Evolutionary conservation across 148 eudicot genomes (phyloP).

Genomic region (Chenopodium suecicum): DNA sequence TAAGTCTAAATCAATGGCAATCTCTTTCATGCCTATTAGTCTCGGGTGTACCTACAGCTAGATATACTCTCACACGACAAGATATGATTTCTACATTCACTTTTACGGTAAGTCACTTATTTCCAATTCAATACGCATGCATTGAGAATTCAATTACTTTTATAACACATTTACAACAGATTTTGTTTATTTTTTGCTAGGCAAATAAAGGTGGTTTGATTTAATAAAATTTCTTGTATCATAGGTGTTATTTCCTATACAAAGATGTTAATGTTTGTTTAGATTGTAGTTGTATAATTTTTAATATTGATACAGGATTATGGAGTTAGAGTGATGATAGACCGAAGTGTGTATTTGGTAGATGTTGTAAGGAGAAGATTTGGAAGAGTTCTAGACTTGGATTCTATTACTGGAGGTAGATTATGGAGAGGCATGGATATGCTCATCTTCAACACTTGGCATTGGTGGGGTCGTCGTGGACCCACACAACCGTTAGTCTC

Average conservation of each 20-base stretch:
- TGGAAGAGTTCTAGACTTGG: slow-evolving; percentile 68
- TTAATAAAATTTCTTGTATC: too few species aligned
- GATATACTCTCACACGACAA: slow-evolving; percentile 30
- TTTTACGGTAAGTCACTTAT: slow-evolving; percentile 37
- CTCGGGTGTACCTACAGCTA: slow-evolving; percentile 41
- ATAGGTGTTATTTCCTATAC: too few species aligned
- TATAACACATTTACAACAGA: too few species aligned
- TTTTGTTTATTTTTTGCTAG: too few species aligned
- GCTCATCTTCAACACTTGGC: slow-evolving; percentile 94
- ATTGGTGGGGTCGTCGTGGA: slow-evolving; percentile 96
- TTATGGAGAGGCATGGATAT: slow-evolving; percentile 68
- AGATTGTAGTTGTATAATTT: background rate
- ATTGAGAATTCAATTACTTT: background rate
- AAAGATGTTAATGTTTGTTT: background rate
- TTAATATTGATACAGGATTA: slow-evolving; percentile 50
- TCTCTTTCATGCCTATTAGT: slow-evolving; percentile 68
- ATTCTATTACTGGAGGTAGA: slow-evolving; percentile 64
- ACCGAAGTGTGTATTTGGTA: slow-evolving; percentile 66
- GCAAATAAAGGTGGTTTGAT: too few species aligned
- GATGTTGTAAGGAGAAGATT: slow-evolving; percentile 59
- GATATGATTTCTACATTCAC: slow-evolving; percentile 50
- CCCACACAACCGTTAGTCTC: slow-evolving; percentile 70
- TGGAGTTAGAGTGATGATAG: slow-evolving; percentile 56
- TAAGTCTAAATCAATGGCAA: slow-evolving; percentile 81
- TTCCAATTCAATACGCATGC: background rate